Evolutionary conservation across 192 early-diverging fungal species (phyloP).

Genomic region (Linnemannia zychae): DNA sequence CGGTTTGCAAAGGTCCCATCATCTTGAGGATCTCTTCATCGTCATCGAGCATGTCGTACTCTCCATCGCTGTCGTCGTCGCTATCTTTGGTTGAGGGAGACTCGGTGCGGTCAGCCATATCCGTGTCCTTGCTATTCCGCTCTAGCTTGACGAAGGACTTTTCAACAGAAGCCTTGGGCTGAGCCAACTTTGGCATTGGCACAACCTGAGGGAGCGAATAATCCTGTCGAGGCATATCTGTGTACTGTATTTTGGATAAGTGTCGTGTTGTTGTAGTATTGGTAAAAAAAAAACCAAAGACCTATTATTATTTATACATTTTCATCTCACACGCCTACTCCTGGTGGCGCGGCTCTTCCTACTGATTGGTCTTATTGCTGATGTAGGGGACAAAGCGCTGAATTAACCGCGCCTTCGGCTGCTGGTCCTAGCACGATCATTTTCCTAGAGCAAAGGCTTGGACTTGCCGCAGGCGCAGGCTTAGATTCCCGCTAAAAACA

Average conservation of each 20-base stretch:
- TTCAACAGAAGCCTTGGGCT: neutral
- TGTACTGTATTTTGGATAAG: too few species aligned
- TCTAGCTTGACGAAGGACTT: neutral
- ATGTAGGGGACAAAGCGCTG: neutral
- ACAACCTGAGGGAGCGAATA: conserved; percentile 33
- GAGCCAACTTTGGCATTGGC: conserved; percentile 25
- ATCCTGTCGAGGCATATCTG: conserved; percentile 44
- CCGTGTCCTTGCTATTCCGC: neutral
- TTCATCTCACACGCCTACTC: neutral
- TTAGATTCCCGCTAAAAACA: neutral
- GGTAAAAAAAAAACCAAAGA: neutral
- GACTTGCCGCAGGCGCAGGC: neutral
- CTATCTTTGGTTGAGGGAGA: neutral
- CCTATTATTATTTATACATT: neutral
- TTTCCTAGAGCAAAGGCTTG: neutral
- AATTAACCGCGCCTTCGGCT: neutral
- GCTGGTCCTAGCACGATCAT: too few species aligned
- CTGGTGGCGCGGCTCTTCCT: neutral
- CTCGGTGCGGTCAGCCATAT: neutral
- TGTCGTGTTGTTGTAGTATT: neutral
- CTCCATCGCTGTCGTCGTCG: neutral
- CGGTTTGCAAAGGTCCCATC: neutral
- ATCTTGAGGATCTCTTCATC: conserved; percentile 16
- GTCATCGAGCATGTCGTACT: conserved; percentile 46
- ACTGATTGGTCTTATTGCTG: too few species aligned